Base-by-base conservation (phyloP, 768 basidiomycete genomes). In the Cyclocybe aegerita region DNA sequence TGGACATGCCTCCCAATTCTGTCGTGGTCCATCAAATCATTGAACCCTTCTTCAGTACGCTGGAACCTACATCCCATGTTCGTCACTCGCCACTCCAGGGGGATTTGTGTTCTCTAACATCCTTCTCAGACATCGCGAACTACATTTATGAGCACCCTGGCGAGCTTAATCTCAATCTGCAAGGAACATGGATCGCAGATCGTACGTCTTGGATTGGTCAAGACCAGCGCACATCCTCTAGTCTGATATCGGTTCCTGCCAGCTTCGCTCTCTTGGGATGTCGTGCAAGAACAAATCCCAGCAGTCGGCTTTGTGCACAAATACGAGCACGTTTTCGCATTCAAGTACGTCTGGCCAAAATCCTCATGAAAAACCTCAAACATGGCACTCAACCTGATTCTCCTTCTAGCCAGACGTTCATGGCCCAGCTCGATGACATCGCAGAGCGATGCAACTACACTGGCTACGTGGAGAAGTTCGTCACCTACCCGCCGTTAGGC, bases 241-340 rank as follows among this genome's bases (percentile, higher is more conserved):
- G 11, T 16, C 23, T 17, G 29, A 34, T n/a, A 14, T 6, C 33
- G 8, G 39, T 41, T 30, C 9, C 17, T 14, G 29, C 45, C 45
- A 86, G 85, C 85, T 11, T 70, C 71, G 3, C 55, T 89, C 4
- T 81, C 82, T 0, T 86, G 78, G 76, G 70, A 78, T 23, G 76
- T 89, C 8, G 81, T 86, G 9, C 85, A 87, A 61, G 66, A 75
- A 46, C 72, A 90, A 64, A 85, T 90, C 40, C 85, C 88, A 1
- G 86, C 86, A 0, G 83, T 89, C 23, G 70, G 77, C 50, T 90
- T 90, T 53, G 88, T 90, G 4, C 79, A 88, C 63, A 85, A 86
- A 66, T 88, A 84, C 49, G 65, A 82, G 55, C 71, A 80, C 52
- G 79, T 90, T 9, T 90, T 91, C 60, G 72, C 85, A 0, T 77